Evolutionary conservation across 1,139 yeast genomes (phyloP), one percentile per base, ranked within the genome.

Genomic region (Pichia sp.): DNA sequence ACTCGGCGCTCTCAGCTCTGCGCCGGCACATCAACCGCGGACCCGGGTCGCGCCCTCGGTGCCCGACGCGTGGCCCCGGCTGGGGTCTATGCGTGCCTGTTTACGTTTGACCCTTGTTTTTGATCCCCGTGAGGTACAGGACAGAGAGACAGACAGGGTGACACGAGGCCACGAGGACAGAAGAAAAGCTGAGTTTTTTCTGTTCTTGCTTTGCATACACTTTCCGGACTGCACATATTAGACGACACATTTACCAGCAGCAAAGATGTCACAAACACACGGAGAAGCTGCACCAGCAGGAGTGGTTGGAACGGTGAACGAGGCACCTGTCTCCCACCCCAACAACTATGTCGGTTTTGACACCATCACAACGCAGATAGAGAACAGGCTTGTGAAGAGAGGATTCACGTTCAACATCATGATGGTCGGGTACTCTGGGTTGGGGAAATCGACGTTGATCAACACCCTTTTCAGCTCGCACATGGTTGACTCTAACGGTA

Each of bases 371-470:
- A 81, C 88, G 45, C 99, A 93, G 74, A 93, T 93, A 68, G 97
- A 93, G 72, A 90, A 87, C 71, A 83, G 97, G 63, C 77, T 93
- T 64, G 78, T 93, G 72, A 92, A 90, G 70, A 81, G 95, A 65
- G 99, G 99, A 10, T 93, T 93, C 73, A 95, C 90, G 69, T 88
- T 93, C 74, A 93, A 93, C 68, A 75, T 93, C 57, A 90, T 93
- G 95, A 87, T 88, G 53, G 98, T 93, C 47, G 99, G 95, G 56
- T 87, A 89, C 70, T 87, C 96, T 29, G 99, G 99, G 2, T 80
- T 93, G 63, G 99, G 99, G 56, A 93, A 93, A 72, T 84, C 96
- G 57, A 93, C 99, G 1, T 74, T 93, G 62, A 80, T 93, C 64
- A 93, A 93, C 75, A 90, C 98, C 8, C 76, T 93, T 60, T 93